Evolutionary conservation across 768 basidiomycete species (phyloP), one percentile per base, ranked within the genome.

Genomic region (Russula dissimulans): DNA sequence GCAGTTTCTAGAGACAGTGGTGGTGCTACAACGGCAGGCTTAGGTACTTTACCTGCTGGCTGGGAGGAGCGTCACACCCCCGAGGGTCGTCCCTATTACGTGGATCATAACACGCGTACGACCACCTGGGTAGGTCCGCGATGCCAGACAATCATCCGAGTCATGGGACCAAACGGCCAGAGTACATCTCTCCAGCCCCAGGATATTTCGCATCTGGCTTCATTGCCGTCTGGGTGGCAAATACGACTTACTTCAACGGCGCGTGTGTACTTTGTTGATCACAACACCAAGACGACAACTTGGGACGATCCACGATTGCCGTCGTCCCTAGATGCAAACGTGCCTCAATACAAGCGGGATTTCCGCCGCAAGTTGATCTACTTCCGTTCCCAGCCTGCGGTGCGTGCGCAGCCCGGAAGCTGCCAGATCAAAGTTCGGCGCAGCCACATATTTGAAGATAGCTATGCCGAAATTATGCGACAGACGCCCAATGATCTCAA

Each of bases 81-180:
- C 22, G 22, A 26, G 22, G 22, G 22, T 26, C 22, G 22, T 26
- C 22, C 22, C 22, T 26, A 26, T 26, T 26, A 26, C 2, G 22
- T 26, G 22, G 22, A 26, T 26, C 22, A 99, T 76, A 98, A 99
- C 71, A 97, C 95, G 10, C 85, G 97, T 51, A 98, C 97, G 18
- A 98, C 97, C 34, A 98, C 97, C n/a, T 99, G 97, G 97, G 95
- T 98, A 22, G 97, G 98, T 71, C 97, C 97, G 42, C 88, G 97
- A 53, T 85, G 97, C 48, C 97, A 98, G 75, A 93, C 94, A 12
- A 82, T 98, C 62, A 88, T 98, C 61, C 93, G 95, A 63, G 95
- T 97, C 48, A 90, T 98, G 86, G 95, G 92, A 18, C 92, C 94
- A 22, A 85, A 84, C 68, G 94, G 95, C 12, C 91, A 91, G 73